A percentile compares a stretch with the other conserved stretches of the same genome.
Conservation (phyloP, 2,329 filamentous ascomycete species). For the Ophiostoma novo-ulmi region DNA sequence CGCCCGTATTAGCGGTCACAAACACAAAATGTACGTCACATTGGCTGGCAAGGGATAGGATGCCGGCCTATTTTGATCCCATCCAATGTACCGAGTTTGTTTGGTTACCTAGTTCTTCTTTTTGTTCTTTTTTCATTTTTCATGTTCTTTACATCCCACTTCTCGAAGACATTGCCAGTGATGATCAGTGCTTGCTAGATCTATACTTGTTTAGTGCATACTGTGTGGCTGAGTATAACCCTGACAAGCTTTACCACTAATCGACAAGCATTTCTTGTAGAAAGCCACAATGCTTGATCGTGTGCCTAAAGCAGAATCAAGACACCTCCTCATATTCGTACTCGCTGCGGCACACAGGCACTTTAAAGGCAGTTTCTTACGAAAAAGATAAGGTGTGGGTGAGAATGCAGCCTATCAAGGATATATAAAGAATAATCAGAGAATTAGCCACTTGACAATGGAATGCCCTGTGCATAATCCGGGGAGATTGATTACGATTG, state of each 20-base stretch:
- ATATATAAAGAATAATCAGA: not conserved
- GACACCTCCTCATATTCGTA: not conserved
- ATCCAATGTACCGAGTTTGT: not conserved
- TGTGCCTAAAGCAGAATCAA: not conserved
- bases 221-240: not conserved
- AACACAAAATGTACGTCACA: not conserved
- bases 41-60: not conserved
- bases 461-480: not conserved
- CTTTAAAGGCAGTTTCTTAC: not conserved
- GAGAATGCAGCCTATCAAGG: not conserved
- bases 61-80: not conserved
- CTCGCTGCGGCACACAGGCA: not conserved
- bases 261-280: not conserved
- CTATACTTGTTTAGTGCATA: not conserved
- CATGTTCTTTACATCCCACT: not conserved
- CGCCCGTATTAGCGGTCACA: not conserved
- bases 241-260: not conserved
- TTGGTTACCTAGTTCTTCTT: not conserved
- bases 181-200: too few species aligned
- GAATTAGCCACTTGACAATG: not conserved
- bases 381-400: constrained; percentile 3
- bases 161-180: not conserved
- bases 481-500: not conserved
- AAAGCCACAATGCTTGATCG: constrained; percentile 2
- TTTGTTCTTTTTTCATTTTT: not conserved